Base-by-base conservation (phyloP, 1,139 yeast species). In the Petasospora fabianii region DNA sequence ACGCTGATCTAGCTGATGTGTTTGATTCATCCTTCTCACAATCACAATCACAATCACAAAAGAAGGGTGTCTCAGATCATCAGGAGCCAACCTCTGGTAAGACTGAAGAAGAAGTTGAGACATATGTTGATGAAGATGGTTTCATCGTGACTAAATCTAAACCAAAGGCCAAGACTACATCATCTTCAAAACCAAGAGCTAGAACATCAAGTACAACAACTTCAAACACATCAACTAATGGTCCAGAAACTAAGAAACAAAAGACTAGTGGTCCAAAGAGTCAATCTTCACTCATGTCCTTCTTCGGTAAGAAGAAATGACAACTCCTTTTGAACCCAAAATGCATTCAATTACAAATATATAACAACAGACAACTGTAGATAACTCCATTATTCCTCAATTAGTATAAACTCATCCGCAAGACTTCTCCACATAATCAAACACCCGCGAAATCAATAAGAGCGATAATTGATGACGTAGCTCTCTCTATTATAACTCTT, bases 41-140 rank as follows among this genome's bases (percentile, higher is more conserved):
- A n/a, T n/a, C 42, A 3, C 51, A 48, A 29, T 41, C 50, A 5
- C 53, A 46, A 20, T 36, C 46, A 12, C 47, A 42, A 21, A 30
- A 38, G 3, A 37, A 36, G n/a, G n/a, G n/a, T n/a, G n/a, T n/a
- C n/a, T n/a, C n/a, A n/a, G n/a, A n/a, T n/a, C n/a, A n/a, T n/a
- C n/a, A n/a, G n/a, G 29, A 29, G 27, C 36, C 30, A 36, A 11
- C 12, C 24, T 7, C 15, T 7, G 13, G 17, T 24, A 24, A 22
- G 11, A 24, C 15, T 12, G 32, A 44, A 28, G 39, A 39, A 10
- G 28, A 36, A 4, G 30, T 36, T 2, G 36, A 47, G 19, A 48
- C 48, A n/a, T 56, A 52, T 35, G 46, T 50, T 19, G 61, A 58
- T 38, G 59, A 55, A 32, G 61, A 58, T 32, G 61, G 61, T 1